These are phyloP conservation scores for Trichomonas vaginalis DNA, from an alignment of 208 protist genomes.

Conservation along the genomic window DNA sequence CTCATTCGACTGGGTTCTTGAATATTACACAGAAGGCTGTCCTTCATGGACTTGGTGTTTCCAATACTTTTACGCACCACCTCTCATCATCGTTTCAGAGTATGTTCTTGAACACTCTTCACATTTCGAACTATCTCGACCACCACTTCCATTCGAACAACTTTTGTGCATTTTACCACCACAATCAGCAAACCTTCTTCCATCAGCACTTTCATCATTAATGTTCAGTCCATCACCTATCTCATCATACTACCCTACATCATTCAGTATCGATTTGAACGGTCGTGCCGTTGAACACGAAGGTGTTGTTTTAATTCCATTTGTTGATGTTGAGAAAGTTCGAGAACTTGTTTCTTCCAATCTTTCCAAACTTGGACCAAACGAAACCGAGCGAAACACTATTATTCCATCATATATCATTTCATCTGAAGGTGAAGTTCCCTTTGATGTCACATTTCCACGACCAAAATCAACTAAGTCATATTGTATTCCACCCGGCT, in stretches of 20 bases:
- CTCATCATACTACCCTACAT: not conserved
- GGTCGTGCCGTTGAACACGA: not conserved
- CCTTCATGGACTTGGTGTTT: not conserved
- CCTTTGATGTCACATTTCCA: not conserved
- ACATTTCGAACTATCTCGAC: not conserved
- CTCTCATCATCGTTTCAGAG: not conserved
- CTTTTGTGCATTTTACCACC: not conserved
- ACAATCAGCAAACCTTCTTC: not conserved
- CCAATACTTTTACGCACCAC: not conserved
- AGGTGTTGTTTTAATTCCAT: not conserved
- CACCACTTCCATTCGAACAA: not conserved
- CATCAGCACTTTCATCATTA: not conserved
- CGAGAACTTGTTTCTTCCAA: not conserved
- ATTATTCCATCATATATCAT: not conserved
- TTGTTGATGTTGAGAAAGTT: not conserved
- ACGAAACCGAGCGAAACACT: not conserved
- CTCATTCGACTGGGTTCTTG: not conserved
- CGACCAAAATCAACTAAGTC: not conserved
- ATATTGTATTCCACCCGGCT: not conserved
- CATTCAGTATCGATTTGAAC: not conserved
- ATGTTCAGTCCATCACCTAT: not conserved
- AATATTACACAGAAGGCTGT: not conserved
- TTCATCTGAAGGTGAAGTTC: no score
- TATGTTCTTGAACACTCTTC: not conserved
- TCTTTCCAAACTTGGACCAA: not conserved